Evolutionary conservation across 192 early-diverging fungal species (phyloP).

Genomic region (Umbelopsis sp.): DNA sequence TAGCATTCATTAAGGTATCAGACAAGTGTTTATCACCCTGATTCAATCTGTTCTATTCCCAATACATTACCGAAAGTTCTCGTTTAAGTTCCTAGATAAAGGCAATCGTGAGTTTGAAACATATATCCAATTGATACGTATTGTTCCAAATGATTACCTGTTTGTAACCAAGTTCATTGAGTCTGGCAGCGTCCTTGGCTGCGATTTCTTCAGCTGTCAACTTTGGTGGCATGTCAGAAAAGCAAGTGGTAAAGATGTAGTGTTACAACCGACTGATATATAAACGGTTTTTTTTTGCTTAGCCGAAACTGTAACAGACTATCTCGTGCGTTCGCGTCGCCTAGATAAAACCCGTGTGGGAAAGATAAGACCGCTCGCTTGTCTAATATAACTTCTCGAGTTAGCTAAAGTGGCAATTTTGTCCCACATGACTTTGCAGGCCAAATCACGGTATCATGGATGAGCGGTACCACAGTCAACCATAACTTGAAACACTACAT

Average conservation of each 20-base stretch:
- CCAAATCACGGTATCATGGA: not conserved
- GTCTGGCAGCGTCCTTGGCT: slow-evolving; percentile 29
- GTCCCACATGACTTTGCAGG: slow-evolving; percentile 5
- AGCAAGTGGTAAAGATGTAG: not conserved
- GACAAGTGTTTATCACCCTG: slow-evolving; percentile 13
- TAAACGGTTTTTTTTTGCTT: not conserved
- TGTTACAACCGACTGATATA: not conserved
- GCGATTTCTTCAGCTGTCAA: slow-evolving; percentile 32
- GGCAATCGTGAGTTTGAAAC: not conserved
- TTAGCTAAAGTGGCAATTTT: slow-evolving; percentile 1
- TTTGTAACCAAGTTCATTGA: slow-evolving; percentile 50
- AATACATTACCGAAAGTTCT: slow-evolving; percentile 40
- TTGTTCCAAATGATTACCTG: slow-evolving; percentile 26
- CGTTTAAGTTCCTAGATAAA: slow-evolving; percentile 33
- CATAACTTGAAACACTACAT: no score
- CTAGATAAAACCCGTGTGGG: slow-evolving; percentile 8
- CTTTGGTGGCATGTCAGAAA: slow-evolving; percentile 23
- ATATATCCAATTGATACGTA: not conserved
- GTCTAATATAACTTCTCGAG: not conserved
- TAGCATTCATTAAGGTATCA: not conserved
- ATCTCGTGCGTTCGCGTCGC: not conserved
- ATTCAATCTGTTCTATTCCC: not conserved
- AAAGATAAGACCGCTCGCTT: slow-evolving; percentile 7
- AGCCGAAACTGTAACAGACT: not conserved
- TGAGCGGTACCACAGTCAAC: no score